Conservation (phyloP, 2,329 filamentous ascomycete species). For the Alternaria solani region DNA sequence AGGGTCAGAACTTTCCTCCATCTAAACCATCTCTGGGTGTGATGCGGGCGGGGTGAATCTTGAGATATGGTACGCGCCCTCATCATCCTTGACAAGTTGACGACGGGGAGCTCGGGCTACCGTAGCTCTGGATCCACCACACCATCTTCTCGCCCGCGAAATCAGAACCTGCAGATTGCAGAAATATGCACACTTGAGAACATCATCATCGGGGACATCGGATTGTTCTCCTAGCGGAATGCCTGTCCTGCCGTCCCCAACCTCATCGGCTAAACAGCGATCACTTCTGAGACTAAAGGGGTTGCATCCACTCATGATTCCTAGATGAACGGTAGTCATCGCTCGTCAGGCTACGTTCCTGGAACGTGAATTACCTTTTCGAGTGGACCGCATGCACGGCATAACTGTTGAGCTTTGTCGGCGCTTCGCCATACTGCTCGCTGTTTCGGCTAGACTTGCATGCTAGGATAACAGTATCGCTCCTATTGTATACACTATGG, state of each 20-base stretch:
- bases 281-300: slow-evolving; percentile 1
- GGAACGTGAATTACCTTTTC: slow-evolving; percentile 8
- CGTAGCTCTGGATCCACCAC: slow-evolving; percentile 23
- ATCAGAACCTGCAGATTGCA: slow-evolving; percentile 15
- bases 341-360: slow-evolving; percentile 13
- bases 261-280: background rate
- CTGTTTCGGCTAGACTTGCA: slow-evolving; percentile 23
- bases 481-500: slow-evolving; percentile 8
- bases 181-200: slow-evolving; percentile 18
- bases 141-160: slow-evolving; percentile 19
- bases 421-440: slow-evolving; percentile 34
- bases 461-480: slow-evolving; percentile 3
- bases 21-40: slow-evolving; percentile 21
- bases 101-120: slow-evolving; percentile 31
- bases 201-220: slow-evolving; percentile 26
- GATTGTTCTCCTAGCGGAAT: slow-evolving; percentile 14
- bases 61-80: slow-evolving; percentile 24
- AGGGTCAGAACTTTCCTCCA: slow-evolving; percentile 18
- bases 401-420: slow-evolving; percentile 20
- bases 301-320: background rate
- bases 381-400: slow-evolving; percentile 14
- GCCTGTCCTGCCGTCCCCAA: background rate
- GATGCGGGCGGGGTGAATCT: slow-evolving; percentile 20
- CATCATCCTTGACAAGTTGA: slow-evolving; percentile 26
- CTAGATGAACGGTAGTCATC: slow-evolving; percentile 3